Conservation (phyloP, 768 basidiomycete genomes). For the Russula olivacea region DNA sequence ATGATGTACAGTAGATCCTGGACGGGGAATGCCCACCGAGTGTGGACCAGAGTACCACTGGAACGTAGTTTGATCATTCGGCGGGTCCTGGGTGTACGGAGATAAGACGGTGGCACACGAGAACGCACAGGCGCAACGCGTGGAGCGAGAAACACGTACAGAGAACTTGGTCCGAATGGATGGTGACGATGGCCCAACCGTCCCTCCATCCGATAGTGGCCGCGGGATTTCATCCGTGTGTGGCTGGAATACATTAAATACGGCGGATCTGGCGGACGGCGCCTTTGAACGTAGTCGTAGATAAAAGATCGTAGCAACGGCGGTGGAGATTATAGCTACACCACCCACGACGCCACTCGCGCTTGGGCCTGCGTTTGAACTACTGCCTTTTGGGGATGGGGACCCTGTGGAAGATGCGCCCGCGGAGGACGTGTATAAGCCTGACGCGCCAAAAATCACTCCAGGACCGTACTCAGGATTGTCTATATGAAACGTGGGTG, state of each 20-base stretch:
- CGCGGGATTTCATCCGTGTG: neutral
- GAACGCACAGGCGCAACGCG: no score
- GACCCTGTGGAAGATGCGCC: neutral
- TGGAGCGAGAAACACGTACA: no score
- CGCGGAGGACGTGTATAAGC: neutral
- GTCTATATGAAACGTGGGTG: neutral
- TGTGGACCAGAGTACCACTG: neutral
- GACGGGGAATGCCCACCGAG: neutral
- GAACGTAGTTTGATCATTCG: neutral
- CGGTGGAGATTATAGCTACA: neutral
- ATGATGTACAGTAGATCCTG: no score
- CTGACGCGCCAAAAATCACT: neutral
- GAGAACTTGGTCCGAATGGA: no score
- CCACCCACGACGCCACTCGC: neutral
- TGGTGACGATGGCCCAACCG: neutral
- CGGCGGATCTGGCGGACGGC: no score
- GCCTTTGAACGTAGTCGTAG: neutral
- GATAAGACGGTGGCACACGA: no score
- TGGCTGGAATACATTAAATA: neutral
- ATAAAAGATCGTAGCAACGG: neutral
- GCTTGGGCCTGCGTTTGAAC: neutral
- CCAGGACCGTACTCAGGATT: conserved; percentile 2
- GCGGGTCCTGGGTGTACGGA: neutral
- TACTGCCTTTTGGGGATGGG: neutral
- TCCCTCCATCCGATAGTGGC: neutral